Conservation (phyloP, 140 eudicot genomes). For the Senecio squalidus region DNA sequence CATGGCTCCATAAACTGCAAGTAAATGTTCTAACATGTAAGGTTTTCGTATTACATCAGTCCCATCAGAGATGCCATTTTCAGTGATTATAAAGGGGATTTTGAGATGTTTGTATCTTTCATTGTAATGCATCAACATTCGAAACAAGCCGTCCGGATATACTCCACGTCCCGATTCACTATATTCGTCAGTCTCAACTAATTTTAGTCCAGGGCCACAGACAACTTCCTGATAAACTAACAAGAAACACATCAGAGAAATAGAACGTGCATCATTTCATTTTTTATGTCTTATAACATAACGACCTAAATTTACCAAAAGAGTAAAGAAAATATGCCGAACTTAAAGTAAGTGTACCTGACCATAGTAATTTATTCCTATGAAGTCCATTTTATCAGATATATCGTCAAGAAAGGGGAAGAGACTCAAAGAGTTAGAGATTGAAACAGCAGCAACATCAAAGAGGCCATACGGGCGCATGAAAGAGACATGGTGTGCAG, state of each 20-base stretch:
- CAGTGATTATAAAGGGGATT: slow-evolving; percentile 78
- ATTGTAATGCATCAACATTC: slow-evolving; percentile 70
- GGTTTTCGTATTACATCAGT: slow-evolving; percentile 90
- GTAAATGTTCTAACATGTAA: slow-evolving; percentile 78
- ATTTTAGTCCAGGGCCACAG: slow-evolving; percentile 67
- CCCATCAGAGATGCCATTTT: slow-evolving; percentile 90
- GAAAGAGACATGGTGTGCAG: slow-evolving; percentile 88
- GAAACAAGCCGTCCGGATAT: slow-evolving; percentile 93
- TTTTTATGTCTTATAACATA: neutral
- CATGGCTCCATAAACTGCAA: slow-evolving; percentile 93
- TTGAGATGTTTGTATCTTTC: slow-evolving; percentile 84
- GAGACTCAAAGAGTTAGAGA: slow-evolving; percentile 66
- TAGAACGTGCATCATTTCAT: neutral
- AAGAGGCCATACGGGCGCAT: slow-evolving; percentile 97
- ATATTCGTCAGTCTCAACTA: slow-evolving; percentile 78
- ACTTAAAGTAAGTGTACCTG: slow-evolving; percentile 47
- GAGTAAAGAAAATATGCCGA: neutral
- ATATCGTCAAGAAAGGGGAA: slow-evolving; percentile 74
- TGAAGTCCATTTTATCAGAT: slow-evolving; percentile 73
- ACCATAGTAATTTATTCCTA: slow-evolving; percentile 91
- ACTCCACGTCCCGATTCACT: slow-evolving; percentile 99
- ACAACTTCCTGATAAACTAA: slow-evolving; percentile 63
- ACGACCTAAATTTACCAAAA: too few relatives aligned
- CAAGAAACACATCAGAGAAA: slow-evolving; percentile 17
- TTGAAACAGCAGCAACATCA: slow-evolving; percentile 72